phyloP scores from a whole-genome alignment of 495 filamentous ascomycete genomes.

The Neurospora sp. region DNA sequence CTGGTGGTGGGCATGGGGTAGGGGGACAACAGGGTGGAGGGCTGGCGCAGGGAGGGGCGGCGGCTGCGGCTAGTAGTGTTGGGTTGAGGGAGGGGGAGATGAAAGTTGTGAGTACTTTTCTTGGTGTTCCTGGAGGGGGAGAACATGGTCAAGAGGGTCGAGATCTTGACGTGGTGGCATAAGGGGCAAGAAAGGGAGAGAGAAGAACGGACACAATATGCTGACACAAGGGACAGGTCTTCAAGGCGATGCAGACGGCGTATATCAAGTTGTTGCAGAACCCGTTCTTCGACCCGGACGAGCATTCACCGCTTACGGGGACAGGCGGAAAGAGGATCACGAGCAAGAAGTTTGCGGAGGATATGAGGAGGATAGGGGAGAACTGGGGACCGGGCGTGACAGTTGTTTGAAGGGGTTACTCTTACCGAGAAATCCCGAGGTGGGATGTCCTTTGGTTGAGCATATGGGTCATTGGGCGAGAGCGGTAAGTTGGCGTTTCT shows the following conservation, averaged over 20 bases:
- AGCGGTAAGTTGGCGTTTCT: background rate
- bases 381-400: slow-evolving; percentile 49
- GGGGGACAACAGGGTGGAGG: slow-evolving; percentile 2
- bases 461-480: background rate
- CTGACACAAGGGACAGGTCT: slow-evolving; percentile 47
- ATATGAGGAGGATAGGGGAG: slow-evolving; percentile 79
- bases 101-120: slow-evolving; percentile 41
- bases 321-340: slow-evolving; percentile 59
- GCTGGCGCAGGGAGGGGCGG: slow-evolving; percentile 11
- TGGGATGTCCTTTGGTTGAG: background rate
- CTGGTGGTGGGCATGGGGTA: slow-evolving; percentile 13
- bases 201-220: background rate
- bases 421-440: background rate
- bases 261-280: slow-evolving; percentile 87
- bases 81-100: slow-evolving; percentile 74
- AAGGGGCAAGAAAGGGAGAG: background rate
- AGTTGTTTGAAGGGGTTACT: slow-evolving; percentile 17
- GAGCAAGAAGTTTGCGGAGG: slow-evolving; percentile 67
- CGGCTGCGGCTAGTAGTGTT: slow-evolving; percentile 24
- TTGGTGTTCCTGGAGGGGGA: background rate
- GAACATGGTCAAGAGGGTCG: too few species aligned
- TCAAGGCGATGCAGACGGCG: slow-evolving; percentile 80
- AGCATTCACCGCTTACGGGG: slow-evolving; percentile 49
- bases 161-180: background rate
- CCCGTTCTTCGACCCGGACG: slow-evolving; percentile 89